Percentiles rank a stretch among this genome's conserved stretches.
phyloP scores from a whole-genome alignment of 768 basidiomycete genomes.

The Suillus spraguei region DNA sequence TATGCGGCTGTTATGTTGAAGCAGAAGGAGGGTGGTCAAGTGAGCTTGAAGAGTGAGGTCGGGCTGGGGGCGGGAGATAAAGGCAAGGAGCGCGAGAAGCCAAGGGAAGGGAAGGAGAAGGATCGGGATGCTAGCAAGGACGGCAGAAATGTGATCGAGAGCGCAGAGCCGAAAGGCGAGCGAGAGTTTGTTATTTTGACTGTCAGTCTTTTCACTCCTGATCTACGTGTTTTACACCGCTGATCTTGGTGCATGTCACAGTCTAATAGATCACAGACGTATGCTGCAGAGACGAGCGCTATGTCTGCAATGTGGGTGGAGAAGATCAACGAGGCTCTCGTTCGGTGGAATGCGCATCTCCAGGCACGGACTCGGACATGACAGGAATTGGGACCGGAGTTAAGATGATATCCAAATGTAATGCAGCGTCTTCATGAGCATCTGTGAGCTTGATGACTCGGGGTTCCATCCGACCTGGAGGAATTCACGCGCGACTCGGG shows the following conservation, averaged over 20 bases:
- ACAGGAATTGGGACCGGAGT: not conserved
- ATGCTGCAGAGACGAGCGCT: slow-evolving; percentile 40
- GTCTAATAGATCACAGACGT: slow-evolving; percentile 50
- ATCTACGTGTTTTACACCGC: not conserved
- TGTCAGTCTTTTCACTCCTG: slow-evolving; percentile 38
- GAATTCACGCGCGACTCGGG: not conserved
- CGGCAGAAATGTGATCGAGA: slow-evolving; percentile 43
- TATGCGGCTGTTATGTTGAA: slow-evolving; percentile 62
- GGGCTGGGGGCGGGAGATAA: slow-evolving; percentile 28
- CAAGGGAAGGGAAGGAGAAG: slow-evolving; percentile 29
- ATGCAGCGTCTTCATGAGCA: not conserved
- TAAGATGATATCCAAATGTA: not conserved
- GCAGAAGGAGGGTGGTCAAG: slow-evolving; percentile 37
- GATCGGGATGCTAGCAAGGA: slow-evolving; percentile 52
- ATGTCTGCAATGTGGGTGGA: slow-evolving; percentile 41
- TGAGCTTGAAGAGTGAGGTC: slow-evolving; percentile 56
- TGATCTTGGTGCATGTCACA: slow-evolving; percentile 21
- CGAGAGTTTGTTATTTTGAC: slow-evolving; percentile 64
- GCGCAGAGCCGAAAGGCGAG: slow-evolving; percentile 55
- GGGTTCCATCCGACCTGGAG: not conserved
- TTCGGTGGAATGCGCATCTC: slow-evolving; percentile 1
- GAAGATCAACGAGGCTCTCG: slow-evolving; percentile 39
- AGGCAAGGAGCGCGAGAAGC: slow-evolving; percentile 8
- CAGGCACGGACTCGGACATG: slow-evolving; percentile 4
- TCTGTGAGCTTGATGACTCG: not conserved